Conservation (phyloP, 2,329 filamentous ascomycete species). For the Trichoderma hamatum region DNA sequence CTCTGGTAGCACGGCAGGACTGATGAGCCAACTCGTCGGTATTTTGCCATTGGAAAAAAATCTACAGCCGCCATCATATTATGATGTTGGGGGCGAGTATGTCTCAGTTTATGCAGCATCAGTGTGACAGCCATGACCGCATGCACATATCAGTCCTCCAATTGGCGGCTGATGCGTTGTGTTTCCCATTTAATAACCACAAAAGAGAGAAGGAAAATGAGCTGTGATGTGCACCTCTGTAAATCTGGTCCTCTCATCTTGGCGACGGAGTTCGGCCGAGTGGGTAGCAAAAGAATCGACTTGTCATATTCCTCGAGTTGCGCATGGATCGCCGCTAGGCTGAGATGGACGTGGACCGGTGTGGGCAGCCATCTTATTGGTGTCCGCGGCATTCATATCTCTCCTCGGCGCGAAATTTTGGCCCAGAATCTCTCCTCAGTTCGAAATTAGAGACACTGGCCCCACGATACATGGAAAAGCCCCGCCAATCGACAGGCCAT, state of each 20-base stretch:
- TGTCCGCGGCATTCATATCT: neutral
- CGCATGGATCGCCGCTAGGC: conserved; percentile 19
- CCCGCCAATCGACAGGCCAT: neutral
- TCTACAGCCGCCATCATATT: neutral
- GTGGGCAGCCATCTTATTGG: conserved; percentile 1
- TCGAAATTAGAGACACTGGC: neutral
- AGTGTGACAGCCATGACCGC: conserved; percentile 6
- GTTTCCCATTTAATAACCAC: neutral
- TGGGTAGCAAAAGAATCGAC: conserved; percentile 3
- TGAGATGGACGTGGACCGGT: neutral
- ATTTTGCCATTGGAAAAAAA: neutral
- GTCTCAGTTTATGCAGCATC: conserved; percentile 19
- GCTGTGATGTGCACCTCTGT: neutral
- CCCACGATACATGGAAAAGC: neutral
- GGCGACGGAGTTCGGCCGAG: neutral
- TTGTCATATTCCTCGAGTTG: conserved; percentile 12
- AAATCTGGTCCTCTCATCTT: neutral
- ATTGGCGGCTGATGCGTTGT: neutral
- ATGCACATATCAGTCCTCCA: neutral
- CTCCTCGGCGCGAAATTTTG: neutral
- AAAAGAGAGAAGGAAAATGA: neutral
- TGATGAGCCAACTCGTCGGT: conserved; percentile 12
- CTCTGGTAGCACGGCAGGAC: conserved; percentile 2
- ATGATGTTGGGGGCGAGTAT: neutral
- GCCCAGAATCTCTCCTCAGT: neutral